Percentiles rank a stretch among this genome's conserved stretches.
Evolutionary conservation across 352 stramenopile genomes (phyloP).

Genomic region (Pythium volutum): DNA sequence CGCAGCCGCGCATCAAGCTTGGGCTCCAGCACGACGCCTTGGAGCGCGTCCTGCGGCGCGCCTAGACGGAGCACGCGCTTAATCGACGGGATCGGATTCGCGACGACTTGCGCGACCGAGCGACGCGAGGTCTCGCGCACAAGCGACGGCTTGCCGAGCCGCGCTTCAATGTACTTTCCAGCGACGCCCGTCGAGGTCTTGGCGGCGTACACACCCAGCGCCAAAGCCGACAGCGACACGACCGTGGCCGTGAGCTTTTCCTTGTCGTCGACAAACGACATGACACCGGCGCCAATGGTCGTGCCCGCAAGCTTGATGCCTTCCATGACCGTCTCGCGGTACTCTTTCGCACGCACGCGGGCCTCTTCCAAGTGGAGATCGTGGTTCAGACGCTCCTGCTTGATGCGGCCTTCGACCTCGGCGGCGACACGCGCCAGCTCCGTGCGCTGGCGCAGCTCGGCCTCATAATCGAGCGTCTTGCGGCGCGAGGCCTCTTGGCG

Average conservation of each 20-base stretch:
- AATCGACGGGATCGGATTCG: slow-evolving; percentile 90
- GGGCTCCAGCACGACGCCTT: slow-evolving; percentile 96
- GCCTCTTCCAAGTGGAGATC: slow-evolving; percentile 97
- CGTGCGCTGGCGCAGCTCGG: slow-evolving; percentile 92
- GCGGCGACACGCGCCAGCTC: slow-evolving; percentile 95
- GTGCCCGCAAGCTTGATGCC: slow-evolving; percentile 93
- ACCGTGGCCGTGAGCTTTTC: slow-evolving; percentile 89
- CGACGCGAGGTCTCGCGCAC: slow-evolving; percentile 95
- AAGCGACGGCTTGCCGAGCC: slow-evolving; percentile 94
- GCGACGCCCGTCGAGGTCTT: slow-evolving; percentile 91
- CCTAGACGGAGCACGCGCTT: slow-evolving; percentile 89
- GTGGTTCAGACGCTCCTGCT: slow-evolving; percentile 98
- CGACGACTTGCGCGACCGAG: slow-evolving; percentile 74
- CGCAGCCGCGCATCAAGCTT: slow-evolving; percentile 91
- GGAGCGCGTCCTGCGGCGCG: slow-evolving; percentile 91
- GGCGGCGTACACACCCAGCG: slow-evolving; percentile 96
- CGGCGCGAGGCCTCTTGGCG: slow-evolving; percentile 95
- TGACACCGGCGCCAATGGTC: slow-evolving; percentile 92
- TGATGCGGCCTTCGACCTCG: slow-evolving; percentile 91
- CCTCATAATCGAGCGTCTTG: slow-evolving; percentile 98
- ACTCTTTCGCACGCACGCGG: slow-evolving; percentile 88
- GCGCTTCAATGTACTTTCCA: slow-evolving; percentile 92
- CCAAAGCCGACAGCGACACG: slow-evolving; percentile 90
- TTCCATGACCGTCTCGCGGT: slow-evolving; percentile 87
- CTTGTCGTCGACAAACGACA: slow-evolving; percentile 31